A percentile compares a stretch with the other conserved stretches of the same genome.
phyloP scores from a whole-genome alignment of 1,284 basidiomycete species.

The Malassezia brasiliensis region DNA sequence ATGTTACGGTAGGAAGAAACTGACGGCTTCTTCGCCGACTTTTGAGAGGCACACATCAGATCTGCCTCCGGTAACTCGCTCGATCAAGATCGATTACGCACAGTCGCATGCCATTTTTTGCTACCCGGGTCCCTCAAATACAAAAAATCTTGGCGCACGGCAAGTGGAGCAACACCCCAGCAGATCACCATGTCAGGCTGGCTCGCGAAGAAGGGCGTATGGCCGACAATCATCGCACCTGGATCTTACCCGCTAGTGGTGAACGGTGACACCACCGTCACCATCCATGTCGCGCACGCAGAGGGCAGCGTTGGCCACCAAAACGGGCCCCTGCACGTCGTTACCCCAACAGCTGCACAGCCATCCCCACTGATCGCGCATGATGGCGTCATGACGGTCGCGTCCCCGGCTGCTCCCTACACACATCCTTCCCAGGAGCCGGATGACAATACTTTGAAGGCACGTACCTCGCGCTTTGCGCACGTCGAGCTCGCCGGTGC shows the following conservation, averaged over 20 bases:
- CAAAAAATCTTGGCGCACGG: not conserved
- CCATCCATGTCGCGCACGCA: not conserved
- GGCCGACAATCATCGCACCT: not conserved
- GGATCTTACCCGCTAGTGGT: not conserved
- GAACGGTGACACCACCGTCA: not conserved
- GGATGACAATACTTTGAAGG: conserved; percentile 30
- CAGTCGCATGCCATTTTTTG: not conserved
- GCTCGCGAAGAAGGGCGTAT: not conserved
- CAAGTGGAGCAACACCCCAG: not conserved
- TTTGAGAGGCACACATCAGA: not conserved
- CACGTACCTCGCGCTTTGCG: conserved; percentile 23
- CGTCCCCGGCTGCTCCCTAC: conserved; percentile 21
- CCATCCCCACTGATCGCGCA: not conserved
- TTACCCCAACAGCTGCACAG: not conserved
- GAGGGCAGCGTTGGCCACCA: not conserved
- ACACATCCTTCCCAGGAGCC: conserved; percentile 30
- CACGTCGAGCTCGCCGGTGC: not conserved
- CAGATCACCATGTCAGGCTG: not conserved
- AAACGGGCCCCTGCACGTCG: not conserved
- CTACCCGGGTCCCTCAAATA: not conserved
- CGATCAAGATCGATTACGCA: not conserved
- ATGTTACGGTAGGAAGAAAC: not conserved
- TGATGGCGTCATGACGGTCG: conserved; percentile 14
- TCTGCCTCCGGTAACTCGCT: not conserved
- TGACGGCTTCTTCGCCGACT: too few species aligned